phyloP scores from a whole-genome alignment of 768 basidiomycete genomes.

The Cubamyces sp. region DNA sequence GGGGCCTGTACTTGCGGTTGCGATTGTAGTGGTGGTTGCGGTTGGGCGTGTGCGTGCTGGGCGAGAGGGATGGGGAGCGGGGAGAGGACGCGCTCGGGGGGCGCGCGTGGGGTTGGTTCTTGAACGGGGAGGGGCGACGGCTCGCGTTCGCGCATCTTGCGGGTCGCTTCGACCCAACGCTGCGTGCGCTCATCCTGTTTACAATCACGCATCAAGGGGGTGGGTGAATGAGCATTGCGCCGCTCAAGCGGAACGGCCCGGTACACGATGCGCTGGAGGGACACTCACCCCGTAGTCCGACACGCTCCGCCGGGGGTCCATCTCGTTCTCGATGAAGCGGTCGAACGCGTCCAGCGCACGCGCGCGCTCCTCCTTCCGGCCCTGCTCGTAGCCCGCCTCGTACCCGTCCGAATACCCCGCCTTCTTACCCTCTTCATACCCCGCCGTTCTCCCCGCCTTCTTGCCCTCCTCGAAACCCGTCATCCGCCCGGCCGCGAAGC shows the following conservation, averaged over 20 bases:
- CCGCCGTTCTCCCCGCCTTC: constrained; percentile 40
- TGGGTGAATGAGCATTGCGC: not conserved
- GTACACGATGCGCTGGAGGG: not conserved
- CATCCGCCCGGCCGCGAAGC: constrained; percentile 39
- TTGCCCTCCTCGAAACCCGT: constrained; percentile 39
- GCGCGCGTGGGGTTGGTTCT: constrained; percentile 1
- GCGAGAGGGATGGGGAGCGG: not conserved
- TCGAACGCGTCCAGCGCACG: constrained; percentile 63
- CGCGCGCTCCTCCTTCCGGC: constrained; percentile 53
- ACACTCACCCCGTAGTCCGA: constrained; percentile 22
- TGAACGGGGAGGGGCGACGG: constrained; percentile 15
- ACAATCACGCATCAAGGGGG: not conserved
- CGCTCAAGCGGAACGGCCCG: not conserved
- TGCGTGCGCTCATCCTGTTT: constrained; percentile 25
- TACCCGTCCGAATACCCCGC: constrained; percentile 42
- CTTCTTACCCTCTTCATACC: constrained; percentile 41
- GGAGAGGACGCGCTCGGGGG: not conserved
- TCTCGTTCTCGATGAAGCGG: constrained; percentile 52
- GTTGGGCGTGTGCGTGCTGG: not conserved
- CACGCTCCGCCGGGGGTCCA: constrained; percentile 30
- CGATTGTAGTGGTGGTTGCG: not conserved
- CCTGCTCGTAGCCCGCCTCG: constrained; percentile 42
- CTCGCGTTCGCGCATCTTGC: constrained; percentile 25
- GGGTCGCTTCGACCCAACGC: constrained; percentile 27
- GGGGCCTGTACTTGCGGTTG: not conserved